These are phyloP conservation scores for Ganoderma multipileum DNA, from an alignment of 1,284 basidiomycete genomes.

Conservation along the genomic window DNA sequence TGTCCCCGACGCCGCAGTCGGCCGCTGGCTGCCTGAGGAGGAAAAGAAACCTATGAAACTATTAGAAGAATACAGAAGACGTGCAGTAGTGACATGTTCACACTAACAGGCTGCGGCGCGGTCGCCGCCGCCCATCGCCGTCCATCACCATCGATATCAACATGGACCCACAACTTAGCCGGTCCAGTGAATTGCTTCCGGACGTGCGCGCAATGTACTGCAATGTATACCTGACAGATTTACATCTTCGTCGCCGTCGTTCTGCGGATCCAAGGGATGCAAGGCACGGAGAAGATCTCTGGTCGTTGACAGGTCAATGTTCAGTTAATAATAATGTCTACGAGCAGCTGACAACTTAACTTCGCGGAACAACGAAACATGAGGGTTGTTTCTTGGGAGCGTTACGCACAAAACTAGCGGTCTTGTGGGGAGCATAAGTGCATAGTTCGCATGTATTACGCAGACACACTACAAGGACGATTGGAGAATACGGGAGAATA, in stretches of 20 bases:
- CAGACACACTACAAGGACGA: background rate
- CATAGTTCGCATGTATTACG: constrained; percentile 11
- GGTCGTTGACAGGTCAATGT: background rate
- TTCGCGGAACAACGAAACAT: background rate
- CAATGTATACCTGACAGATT: background rate
- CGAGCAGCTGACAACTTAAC: background rate
- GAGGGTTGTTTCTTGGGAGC: background rate
- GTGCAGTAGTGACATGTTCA: background rate
- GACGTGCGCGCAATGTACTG: background rate
- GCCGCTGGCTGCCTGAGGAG: background rate
- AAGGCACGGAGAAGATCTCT: background rate
- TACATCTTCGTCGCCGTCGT: background rate
- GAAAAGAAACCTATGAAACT: background rate
- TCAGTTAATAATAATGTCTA: background rate
- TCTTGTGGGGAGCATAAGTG: background rate
- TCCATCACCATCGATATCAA: constrained; percentile 13
- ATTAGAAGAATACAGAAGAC: background rate
- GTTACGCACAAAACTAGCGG: no score
- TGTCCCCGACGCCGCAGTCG: background rate
- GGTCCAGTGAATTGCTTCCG: background rate
- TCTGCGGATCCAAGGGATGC: background rate
- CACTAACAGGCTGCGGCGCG: constrained; percentile 6
- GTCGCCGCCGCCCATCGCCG: constrained; percentile 6
- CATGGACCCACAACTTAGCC: constrained; percentile 28
- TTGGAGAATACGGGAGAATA: constrained; percentile 7